Base-by-base conservation (phyloP, 768 basidiomycete genomes). In the Amanita phalloides region DNA sequence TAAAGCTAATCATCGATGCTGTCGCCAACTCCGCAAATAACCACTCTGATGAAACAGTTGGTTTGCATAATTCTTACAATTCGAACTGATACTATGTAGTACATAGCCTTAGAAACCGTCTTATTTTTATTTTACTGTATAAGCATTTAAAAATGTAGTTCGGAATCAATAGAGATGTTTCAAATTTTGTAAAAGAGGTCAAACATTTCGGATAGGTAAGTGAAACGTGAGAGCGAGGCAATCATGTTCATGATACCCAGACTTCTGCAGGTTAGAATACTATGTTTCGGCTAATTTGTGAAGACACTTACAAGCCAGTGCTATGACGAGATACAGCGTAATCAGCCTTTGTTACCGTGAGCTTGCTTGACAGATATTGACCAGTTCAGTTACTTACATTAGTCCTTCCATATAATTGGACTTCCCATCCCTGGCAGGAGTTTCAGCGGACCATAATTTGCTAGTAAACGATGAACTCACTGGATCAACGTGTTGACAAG, bases 321-420 rank as follows among this genome's bases (percentile, higher is more conserved):
- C 84, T 59, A 91, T 86, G 59, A 92, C 85, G 39, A 86, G 65
- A 64, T 93, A 93, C 17, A 93, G 71, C 0, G 84, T 74, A 33
- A 78, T 55, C 33, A 79, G 68, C 76, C 73, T 70, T 55, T 10
- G 11, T 25, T 9, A n/a, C n/a, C 28, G 14, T 45, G 6, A 45
- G 44, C 28, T 28, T 28, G 14, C 4, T 28, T 3, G 6, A n/a
- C 6, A 30, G 7, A 45, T n/a, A 20, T 13, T 17, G 4, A 6
- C 13, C 8, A 2, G 17, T 33, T 33, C 4, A 20, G 33, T 23
- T 36, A 41, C 51, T 13, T 38, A 45, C 88, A 93, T 86, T 39
- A 90, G 63, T 32, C 93, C 93, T 68, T 94, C 92, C 84, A 95
- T 87, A 62, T 90, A 93, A 61, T 94, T 93, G 13, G 86, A 84